Evolutionary conservation across 2,329 filamentous ascomycete species (phyloP).

Genomic region (Trichoderma harzianum): DNA sequence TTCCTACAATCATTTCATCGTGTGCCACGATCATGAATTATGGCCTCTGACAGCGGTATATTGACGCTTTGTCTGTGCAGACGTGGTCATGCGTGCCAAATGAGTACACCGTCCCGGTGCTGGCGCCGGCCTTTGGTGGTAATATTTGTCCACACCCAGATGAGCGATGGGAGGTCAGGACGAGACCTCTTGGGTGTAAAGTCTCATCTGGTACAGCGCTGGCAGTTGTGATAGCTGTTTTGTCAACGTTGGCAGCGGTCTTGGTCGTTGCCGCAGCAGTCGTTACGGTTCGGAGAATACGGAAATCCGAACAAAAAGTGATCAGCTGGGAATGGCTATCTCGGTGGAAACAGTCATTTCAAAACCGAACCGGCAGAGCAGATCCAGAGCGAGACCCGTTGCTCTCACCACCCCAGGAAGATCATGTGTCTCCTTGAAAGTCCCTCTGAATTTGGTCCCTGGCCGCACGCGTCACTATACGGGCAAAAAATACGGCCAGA

Average conservation of each 20-base stretch:
- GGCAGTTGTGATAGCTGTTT: conserved; percentile 28
- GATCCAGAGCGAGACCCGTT: conserved; percentile 33
- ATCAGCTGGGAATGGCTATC: conserved; percentile 23
- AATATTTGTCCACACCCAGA: conserved; percentile 51
- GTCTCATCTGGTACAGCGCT: conserved; percentile 36
- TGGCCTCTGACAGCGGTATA: background rate
- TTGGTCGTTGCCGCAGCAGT: conserved; percentile 24
- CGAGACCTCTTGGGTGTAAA: conserved; percentile 35
- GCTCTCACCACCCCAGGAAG: conserved; percentile 20
- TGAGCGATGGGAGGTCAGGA: conserved; percentile 39
- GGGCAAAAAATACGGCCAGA: background rate
- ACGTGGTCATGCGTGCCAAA: conserved; percentile 56
- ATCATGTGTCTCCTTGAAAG: background rate
- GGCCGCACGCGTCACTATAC: background rate
- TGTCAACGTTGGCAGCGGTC: conserved; percentile 29
- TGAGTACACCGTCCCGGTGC: conserved; percentile 39
- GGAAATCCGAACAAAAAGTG: conserved; percentile 23
- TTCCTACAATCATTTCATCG: background rate
- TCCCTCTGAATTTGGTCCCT: background rate
- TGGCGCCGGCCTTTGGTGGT: conserved; percentile 50
- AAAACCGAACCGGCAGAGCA: background rate
- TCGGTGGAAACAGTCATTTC: conserved; percentile 20
- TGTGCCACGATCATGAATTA: background rate
- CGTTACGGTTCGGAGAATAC: conserved; percentile 22
- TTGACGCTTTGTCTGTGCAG: conserved; percentile 29